Evolutionary conservation across 73 alveolate species (phyloP).

Genomic region (Symbiodinium natans): DNA sequence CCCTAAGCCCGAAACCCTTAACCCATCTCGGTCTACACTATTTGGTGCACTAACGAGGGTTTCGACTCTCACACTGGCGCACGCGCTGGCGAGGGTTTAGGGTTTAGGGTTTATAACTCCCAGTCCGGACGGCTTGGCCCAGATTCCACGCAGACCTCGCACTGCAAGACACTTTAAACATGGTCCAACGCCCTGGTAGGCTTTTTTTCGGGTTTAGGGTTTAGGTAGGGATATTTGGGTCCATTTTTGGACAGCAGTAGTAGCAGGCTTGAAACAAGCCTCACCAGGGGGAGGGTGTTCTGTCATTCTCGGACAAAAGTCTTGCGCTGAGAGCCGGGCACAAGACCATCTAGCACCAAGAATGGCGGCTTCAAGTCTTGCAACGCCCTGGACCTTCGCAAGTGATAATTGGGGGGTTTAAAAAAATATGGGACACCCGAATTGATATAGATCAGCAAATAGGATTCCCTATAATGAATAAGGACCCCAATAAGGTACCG

Average conservation of each 20-base stretch:
- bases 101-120: neutral
- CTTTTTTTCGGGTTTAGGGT: neutral
- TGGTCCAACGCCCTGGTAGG: no score
- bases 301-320: no score
- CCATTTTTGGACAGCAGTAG: no score
- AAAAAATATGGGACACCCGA: no score
- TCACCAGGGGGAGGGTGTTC: no score
- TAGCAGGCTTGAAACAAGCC: neutral
- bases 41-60: neutral
- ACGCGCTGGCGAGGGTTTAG: neutral
- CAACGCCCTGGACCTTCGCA: conserved; percentile 13
- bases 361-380: conserved; percentile 24
- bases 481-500: no score
- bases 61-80: neutral
- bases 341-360: conserved; percentile 69
- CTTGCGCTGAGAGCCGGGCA: neutral
- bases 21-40: no score
- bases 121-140: conserved; percentile 48
- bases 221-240: neutral
- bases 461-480: no score
- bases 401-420: neutral
- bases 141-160: conserved; percentile 39
- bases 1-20: no score
- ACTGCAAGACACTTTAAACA: no score
- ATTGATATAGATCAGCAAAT: no score